Conservation (phyloP, 441 rosid genomes). For the Gossypium davidsonii region DNA sequence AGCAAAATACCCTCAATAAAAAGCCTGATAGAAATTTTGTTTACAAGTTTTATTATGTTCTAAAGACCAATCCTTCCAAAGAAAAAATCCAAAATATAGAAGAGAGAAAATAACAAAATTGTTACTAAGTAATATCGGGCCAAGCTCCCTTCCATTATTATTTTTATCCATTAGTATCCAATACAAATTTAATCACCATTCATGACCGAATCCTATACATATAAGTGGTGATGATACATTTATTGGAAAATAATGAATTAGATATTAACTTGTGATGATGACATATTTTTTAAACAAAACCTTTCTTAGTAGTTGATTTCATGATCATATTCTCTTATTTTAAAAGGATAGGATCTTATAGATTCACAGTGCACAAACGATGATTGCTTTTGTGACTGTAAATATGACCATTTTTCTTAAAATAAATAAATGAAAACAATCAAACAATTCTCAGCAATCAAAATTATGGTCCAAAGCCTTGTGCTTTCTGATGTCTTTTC, state of each 20-base stretch:
- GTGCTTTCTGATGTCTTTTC: conserved; percentile 53
- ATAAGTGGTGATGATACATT: background rate
- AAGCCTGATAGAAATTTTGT: background rate
- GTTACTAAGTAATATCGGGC: background rate
- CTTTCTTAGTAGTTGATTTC: conserved; percentile 13
- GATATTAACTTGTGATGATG: background rate
- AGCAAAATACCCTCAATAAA: too few species aligned
- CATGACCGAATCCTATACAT: background rate
- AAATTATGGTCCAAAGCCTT: conserved; percentile 46
- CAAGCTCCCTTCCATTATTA: background rate
- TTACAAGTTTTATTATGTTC: background rate
- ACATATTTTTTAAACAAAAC: conserved; percentile 11
- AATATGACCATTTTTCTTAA: conserved; percentile 62
- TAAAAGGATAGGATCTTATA: conserved; percentile 12
- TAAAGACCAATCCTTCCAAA: background rate
- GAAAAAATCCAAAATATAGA: background rate
- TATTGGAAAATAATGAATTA: background rate
- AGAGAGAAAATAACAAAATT: background rate
- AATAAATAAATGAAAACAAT: conserved; percentile 48
- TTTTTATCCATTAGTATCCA: background rate
- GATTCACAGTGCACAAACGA: conserved; percentile 29
- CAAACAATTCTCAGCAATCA: conserved; percentile 42
- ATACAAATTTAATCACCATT: background rate
- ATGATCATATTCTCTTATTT: background rate
- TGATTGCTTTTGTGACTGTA: conserved; percentile 41